Evolutionary conservation across 139 green algal genomes (phyloP), one percentile per base, ranked within the genome.

Genomic region (Bryopsis sp.): DNA sequence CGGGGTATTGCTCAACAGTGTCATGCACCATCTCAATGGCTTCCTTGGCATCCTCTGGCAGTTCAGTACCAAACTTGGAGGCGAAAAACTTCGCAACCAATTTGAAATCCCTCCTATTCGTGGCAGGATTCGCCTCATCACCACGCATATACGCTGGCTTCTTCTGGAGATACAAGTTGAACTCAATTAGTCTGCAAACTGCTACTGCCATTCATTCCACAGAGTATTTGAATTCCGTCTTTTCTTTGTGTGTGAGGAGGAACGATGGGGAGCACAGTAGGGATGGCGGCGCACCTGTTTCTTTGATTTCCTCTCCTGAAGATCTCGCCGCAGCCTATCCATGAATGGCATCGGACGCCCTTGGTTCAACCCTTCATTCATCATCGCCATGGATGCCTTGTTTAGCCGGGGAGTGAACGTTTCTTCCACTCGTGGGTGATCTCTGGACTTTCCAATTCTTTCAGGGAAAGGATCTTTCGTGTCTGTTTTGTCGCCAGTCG

Each of bases 21-120:
- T 54, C 43, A 54, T 54, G 15, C 19, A 54, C 19, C 15, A 26
- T 11, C 43, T 54, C 43, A 26, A 26, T 54, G 35, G 70, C 70
- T 5, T 35, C 36, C 66, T 71, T 82, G 68, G 4, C 34, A 29
- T 29, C 2, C 1, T 47, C 47, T 64, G 4, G 6, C 24, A 65
- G 65, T 35, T n/a, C 2, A 7, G 48, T 29, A 26, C n/a, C 26
- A 32, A 64, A 47, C n/a, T 32, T 34, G 31, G 39, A 28, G 22
- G 15, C 59, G 19, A 36, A 22, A 26, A 72, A 72, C 11, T 5
- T 4, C 29, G 28, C 26, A 8, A 58, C 67, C 33, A 54, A 19
- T 19, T 26, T 54, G 43, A 54, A 54, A 19, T 54, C 43, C 43
- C 19, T 54, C 43, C 19, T 11, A 11, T 54, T 19, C 43, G 15